Percentiles rank a stretch among this genome's conserved stretches.
Conservation (phyloP, 2,329 filamentous ascomycete species). For the Colletotrichum cereale region DNA sequence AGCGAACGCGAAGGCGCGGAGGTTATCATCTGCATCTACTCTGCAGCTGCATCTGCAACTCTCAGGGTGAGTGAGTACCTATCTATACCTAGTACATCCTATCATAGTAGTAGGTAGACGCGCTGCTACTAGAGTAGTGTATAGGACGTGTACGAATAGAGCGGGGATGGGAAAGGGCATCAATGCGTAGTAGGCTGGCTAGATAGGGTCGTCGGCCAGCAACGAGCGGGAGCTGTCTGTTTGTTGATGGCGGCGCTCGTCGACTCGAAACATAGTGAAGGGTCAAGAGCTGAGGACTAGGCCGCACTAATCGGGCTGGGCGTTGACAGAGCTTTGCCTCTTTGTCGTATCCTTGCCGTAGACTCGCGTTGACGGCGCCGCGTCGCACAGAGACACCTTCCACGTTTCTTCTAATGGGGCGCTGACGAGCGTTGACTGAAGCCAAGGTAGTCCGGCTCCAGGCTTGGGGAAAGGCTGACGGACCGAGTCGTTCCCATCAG, state of each 20-base stretch:
- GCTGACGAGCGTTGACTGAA: constrained; percentile 17
- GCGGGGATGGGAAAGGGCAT: constrained; percentile 7
- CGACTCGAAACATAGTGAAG: constrained; percentile 36
- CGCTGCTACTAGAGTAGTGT: too few species aligned
- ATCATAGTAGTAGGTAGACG: too few species aligned
- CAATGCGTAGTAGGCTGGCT: constrained; percentile 7
- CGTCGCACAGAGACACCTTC: constrained; percentile 23
- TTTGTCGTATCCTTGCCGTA: constrained; percentile 16
- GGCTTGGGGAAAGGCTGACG: not conserved
- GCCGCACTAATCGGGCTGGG: constrained; percentile 9
- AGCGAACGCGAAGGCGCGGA: constrained; percentile 30
- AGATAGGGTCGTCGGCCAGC: constrained; percentile 9
- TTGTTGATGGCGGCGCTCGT: constrained; percentile 26
- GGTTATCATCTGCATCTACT: constrained; percentile 13
- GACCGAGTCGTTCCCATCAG: constrained; percentile 17
- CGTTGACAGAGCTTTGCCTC: constrained; percentile 28
- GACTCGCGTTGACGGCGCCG: constrained; percentile 9
- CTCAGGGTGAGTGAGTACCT: constrained; percentile 33
- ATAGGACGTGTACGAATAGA: not conserved
- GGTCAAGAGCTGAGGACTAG: constrained; percentile 24
- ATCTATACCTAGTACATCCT: too few species aligned
- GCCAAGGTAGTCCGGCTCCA: not conserved
- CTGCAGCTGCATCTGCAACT: constrained; percentile 33
- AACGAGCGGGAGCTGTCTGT: constrained; percentile 18
- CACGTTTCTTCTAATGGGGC: not conserved